Base-by-base conservation (phyloP, 2,329 filamentous ascomycete species). In the Aulographum hederae region DNA sequence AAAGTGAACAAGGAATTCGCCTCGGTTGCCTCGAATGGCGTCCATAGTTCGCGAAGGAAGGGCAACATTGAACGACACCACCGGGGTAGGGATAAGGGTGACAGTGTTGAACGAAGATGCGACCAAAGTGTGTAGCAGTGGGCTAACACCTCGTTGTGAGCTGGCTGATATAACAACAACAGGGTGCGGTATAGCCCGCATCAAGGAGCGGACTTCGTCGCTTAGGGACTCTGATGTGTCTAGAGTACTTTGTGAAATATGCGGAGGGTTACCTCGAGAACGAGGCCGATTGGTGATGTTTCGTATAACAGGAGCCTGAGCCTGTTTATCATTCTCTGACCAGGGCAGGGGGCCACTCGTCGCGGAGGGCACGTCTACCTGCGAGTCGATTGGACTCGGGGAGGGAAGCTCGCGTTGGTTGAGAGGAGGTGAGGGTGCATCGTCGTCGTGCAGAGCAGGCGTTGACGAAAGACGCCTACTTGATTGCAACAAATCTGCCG, bases 81-180 rank as follows among this genome's bases (percentile, higher is more conserved):
- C 55, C 0, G 69, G 66, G 1, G 45, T 39, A 2, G 70, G 69
- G 18, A 55, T 44, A 3, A 74, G 50, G 0, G 66, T 62, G 11
- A 74, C 65, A 3, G 67, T 68, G 37, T 53, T 70, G 47, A 75
- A 64, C 1, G 69, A 73, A 3, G 70, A 74, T 19, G 74, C 63
- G 6, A 67, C 71, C 41, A 70, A 66, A 26, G 61, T 67, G 21
- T 58, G 53, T 38, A 55, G 57, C 10, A 44, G 43, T 26, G 40
- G 36, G 15, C 15, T 28, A 10, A 8, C 27, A 28, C 27, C 8
- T 8, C 15, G 8, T 10, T 8, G 20, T 29, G 19, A 6, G 17
- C 12, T 13, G 29, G 52, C 44, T 2, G 67, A 70, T 34, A 73
- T 56, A 21, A 72, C 53, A 28, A 65, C 65, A 31, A 71, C 65